Conservation (phyloP, 192 early-diverging fungal genomes). For the Coemansia sp. region DNA sequence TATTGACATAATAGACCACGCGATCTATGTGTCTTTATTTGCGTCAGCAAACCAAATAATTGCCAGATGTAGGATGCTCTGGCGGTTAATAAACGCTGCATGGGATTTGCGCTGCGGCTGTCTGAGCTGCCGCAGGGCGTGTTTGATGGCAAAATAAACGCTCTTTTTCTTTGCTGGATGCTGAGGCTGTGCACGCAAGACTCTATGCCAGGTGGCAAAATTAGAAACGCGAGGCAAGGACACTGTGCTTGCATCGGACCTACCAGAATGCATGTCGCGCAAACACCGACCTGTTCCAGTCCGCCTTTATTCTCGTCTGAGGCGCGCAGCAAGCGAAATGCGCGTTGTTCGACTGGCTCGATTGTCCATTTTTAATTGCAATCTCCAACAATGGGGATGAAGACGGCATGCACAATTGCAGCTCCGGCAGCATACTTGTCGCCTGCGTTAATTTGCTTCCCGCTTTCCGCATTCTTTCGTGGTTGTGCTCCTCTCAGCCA, state of each 20-base stretch:
- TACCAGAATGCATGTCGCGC: neutral
- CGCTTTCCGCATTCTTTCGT: neutral
- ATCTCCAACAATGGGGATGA: constrained; percentile 4
- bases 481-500: neutral
- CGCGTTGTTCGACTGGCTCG: neutral
- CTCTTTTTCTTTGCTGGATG: neutral
- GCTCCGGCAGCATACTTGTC: constrained; percentile 16
- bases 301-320: neutral
- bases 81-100: neutral
- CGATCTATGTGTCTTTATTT: neutral
- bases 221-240: neutral
- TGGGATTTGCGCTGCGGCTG: neutral
- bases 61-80: neutral
- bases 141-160: neutral
- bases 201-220: neutral
- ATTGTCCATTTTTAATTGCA: constrained; percentile 12
- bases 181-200: too few relatives aligned
- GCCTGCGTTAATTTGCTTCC: constrained; percentile 29
- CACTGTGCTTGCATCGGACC: neutral
- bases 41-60: neutral
- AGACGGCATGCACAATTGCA: constrained; percentile 17
- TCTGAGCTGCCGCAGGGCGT: neutral
- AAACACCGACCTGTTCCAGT: neutral
- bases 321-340: neutral
- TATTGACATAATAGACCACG: too few relatives aligned